Base-by-base conservation (phyloP, 2,329 filamentous ascomycete genomes). In the Biscogniauxia mediterranea region DNA sequence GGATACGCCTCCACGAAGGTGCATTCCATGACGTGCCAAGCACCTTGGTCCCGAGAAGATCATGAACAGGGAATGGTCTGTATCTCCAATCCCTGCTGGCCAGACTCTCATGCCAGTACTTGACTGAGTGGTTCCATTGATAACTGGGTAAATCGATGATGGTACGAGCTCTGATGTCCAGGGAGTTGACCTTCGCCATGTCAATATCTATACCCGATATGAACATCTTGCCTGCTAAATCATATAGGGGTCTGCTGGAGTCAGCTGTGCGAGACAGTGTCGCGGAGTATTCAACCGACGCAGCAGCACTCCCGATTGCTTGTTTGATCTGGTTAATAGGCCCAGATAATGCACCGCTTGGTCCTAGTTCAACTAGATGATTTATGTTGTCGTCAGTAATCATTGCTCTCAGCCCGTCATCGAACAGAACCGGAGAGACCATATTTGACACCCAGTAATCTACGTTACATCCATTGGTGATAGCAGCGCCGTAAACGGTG, bases 391-490 rank as follows among this genome's bases (percentile, higher is more conserved):
- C 55, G 1, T 56, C 54, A 0, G 60, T 20, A 2, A 55, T 55
- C 23, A 69, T 52, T 49, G 23, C 58, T 23, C 26, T 23, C 9
- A 61, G 9, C 0, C 69, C 68, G 9, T 68, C 50, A 23, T 32
- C 13, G 46, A 73, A 73, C 1, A 54, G 61, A 2, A 73, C 70
- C 0, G 64, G 69, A 0, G 64, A 68, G 1, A 64, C 52, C 64
- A 71, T 64, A 58, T 71, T 73, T 0, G 28, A 52, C 19, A 62
- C 61, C 70, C 70, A 73, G 56, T 71, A 73, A 3, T 50, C 8
- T 0, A 58, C 5, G 28, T 66, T 59, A 1, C 28, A 32, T 6
- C 28, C 28, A 32, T 13, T 32, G 7, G 11, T 6, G 2, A 32
- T 32, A 32, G 28, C 3, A 32, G 28, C 7, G 11, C 28, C 28